Evolutionary conservation across 805 yeast species (phyloP).

Genomic region (Yamadazyma insecticola): DNA sequence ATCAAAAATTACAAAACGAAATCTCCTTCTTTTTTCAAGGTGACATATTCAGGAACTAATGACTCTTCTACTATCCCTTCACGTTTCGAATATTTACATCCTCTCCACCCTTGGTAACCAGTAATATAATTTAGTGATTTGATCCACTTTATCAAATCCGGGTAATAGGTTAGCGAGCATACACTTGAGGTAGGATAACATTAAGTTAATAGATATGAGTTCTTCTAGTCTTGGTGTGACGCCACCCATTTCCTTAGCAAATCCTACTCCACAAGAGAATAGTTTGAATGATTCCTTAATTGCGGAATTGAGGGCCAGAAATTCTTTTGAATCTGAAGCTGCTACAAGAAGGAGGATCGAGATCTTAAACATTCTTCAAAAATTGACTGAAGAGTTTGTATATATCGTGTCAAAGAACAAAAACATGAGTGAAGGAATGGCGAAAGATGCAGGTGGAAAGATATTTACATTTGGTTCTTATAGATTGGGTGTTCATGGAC

Average conservation of each 20-base stretch:
- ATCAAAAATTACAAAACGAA: no score
- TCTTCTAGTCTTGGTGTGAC: constrained; percentile 58
- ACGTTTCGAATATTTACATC: no score
- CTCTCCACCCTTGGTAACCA: no score
- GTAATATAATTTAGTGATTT: no score
- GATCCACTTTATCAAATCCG: no score
- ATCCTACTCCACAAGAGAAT: constrained; percentile 79
- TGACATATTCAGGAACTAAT: no score
- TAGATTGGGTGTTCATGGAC: constrained; percentile 93
- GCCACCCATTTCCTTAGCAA: constrained; percentile 78
- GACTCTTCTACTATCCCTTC: no score
- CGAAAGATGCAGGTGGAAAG: constrained; percentile 95
- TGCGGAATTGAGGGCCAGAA: constrained; percentile 72
- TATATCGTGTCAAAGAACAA: constrained; percentile 71
- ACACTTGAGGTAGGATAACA: no score
- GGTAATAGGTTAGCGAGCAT: no score
- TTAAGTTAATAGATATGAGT: no score
- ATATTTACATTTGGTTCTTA: constrained; percentile 96
- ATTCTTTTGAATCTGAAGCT: constrained; percentile 83
- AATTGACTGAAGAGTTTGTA: constrained; percentile 76
- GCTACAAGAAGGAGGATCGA: constrained; percentile 80
- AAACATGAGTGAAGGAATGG: constrained; percentile 97
- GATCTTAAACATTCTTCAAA: constrained; percentile 67
- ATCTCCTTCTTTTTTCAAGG: no score
- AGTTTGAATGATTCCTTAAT: constrained; percentile 71